Evolutionary conservation across 306 rosid species (phyloP), one percentile per base, ranked within the genome.

Genomic region (Alnus glutinosa): DNA sequence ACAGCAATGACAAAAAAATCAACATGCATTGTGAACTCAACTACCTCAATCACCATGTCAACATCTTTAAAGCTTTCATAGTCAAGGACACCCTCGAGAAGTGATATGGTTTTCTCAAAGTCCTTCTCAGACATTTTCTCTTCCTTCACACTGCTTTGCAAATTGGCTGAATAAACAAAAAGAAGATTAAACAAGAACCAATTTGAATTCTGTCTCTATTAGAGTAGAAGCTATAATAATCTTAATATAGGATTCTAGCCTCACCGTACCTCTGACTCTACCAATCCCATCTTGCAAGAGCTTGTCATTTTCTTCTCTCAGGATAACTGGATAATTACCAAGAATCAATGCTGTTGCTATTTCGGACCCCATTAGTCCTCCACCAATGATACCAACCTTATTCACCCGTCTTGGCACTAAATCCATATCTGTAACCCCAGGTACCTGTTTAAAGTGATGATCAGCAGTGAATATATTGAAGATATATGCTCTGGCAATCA

Each of bases 331-430:
- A 73, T 88, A 93, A 82, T 82, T 82, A 73, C 98, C 86, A 74
- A 89, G 91, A 80, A 96, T 63, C 86, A 96, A 85, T 55, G 94
- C 88, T 10, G 99, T 96, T 37, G 96, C 94, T 80, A 96, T 96
- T 82, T 97, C 99, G 74, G 99, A 91, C 76, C 99, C 98, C 99
- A 93, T 96, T 67, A 93, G 79, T 66, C 99, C 99, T 61, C 99
- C 99, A 71, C 99, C 99, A 80, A 96, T 77, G 82, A 93, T 84
- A 72, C 96, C 99, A 83, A 96, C 92, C 82, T 91, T 95, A 47
- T 83, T 90, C 62, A 91, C 90, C 3, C 39, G 82, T 84, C 98
- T 93, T 54, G 98, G 99, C 82, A 72, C 86, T 77, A 95, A 83
- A 69, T 97, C 97, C 70, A 76, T 87, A 80, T 95, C 97, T 9